Base-by-base conservation (phyloP, 1,139 yeast species). In the Hemisphaericaspora subhashii region DNA sequence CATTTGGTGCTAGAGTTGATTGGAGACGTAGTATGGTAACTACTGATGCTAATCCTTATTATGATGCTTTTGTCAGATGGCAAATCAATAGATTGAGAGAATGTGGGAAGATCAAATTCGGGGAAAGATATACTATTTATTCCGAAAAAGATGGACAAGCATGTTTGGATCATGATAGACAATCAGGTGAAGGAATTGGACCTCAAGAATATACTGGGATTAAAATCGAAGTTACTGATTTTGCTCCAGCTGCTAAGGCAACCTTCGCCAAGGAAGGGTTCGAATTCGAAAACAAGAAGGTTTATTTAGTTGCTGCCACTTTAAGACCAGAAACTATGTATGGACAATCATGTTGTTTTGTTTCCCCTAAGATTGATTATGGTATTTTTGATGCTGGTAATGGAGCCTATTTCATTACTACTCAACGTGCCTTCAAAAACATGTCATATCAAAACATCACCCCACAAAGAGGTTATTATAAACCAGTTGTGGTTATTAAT, bases 321-420 rank as follows among this genome's bases (percentile, higher is more conserved):
- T 80, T 94, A 55, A 85, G 99, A 72, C 97, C 99, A 27, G 99
- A 92, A 71, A 92, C 99, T 52, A 88, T 94, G 97, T 90, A 90
- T 58, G 98, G 98, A 49, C 98, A 94, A 73, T 86, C 96, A 3
- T 87, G 96, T 74, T 90, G 98, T 75, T 94, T 92, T 57, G 98
- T 92, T 23, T 87, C 96, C 35, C 97, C 98, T 57, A 89, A 87
- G 71, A 86, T 92, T 55, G 80, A 78, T 39, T 92, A 94, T 58
- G 98, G 98, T 59, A 66, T 92, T 38, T 94, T 86, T 60, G 87
- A 88, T 60, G 95, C 90, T 42, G 95, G 95, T 46, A 81, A 86
- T 52, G 68, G 67, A 38, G 79, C 79, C 51, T 87, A 83, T 69
- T 89, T 71, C 66, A 83, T 92, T 59, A 84, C 95, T 57, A 92